A percentile compares a stretch with the other conserved stretches of the same genome.
These are phyloP conservation scores for Cyclotella cryptica DNA, from an alignment of 108 stramenopile genomes.

Conservation along the genomic window DNA sequence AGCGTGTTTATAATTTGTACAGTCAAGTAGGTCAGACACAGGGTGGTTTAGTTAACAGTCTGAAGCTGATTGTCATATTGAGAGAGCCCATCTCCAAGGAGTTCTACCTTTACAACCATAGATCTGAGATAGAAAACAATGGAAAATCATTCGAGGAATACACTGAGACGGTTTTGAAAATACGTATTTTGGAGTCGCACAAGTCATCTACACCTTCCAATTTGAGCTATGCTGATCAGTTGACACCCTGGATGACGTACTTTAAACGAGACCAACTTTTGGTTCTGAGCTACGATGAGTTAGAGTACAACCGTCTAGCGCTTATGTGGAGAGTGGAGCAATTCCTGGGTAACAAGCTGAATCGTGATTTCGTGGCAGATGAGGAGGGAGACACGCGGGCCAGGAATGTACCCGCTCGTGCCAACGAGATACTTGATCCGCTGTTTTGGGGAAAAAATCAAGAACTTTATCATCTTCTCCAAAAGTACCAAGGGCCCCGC, in stretches of 20 bases:
- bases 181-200: not conserved
- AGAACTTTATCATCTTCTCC: not conserved
- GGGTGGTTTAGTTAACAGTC: not conserved
- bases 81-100: not conserved
- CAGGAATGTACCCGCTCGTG: not conserved
- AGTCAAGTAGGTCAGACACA: not conserved
- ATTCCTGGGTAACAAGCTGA: not conserved
- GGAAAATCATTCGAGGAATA: conserved; percentile 3
- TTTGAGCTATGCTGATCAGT: not conserved
- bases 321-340: not conserved
- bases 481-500: not conserved
- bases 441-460: conserved; percentile 7
- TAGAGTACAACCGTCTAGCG: conserved; percentile 1
- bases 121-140: not conserved
- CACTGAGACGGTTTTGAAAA: not conserved
- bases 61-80: conserved; percentile 10
- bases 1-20: not conserved
- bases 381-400: not conserved
- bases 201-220: not conserved
- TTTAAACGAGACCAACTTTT: not conserved
- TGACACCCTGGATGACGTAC: not conserved
- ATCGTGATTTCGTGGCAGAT: conserved; percentile 3
- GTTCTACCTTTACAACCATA: conserved; percentile 1
- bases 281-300: conserved; percentile 3
- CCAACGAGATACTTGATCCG: not conserved